Evolutionary conservation across 2,329 filamentous ascomycete species (phyloP).

Genomic region (Zasmidium cellare): DNA sequence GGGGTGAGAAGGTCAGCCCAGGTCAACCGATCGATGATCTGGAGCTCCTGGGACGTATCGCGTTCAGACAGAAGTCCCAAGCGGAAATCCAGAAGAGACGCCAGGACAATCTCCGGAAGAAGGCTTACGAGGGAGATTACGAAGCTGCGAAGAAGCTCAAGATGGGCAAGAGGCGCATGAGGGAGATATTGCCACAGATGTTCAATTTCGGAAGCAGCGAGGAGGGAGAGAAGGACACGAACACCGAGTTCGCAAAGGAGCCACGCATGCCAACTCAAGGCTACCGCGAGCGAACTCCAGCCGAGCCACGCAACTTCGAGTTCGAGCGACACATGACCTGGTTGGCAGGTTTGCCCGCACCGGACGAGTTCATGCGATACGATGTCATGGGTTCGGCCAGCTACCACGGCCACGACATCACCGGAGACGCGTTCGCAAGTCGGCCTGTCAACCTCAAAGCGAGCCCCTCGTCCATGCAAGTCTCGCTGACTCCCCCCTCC

Average conservation of each 20-base stretch:
- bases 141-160: conserved; percentile 20
- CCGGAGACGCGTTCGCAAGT: too few species aligned
- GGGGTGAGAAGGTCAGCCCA: neutral
- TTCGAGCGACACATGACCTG: neutral
- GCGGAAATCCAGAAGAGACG: conserved; percentile 12
- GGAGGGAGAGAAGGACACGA: too few species aligned
- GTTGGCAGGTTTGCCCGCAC: too few species aligned
- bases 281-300: neutral
- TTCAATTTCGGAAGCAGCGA: neutral
- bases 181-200: conserved; percentile 6
- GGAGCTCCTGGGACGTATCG: conserved; percentile 12
- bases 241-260: too few species aligned
- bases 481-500: too few species aligned
- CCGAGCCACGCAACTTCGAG: neutral
- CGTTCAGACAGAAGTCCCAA: conserved; percentile 10
- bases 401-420: too few species aligned
- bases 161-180: conserved; percentile 14
- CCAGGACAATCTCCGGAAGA: conserved; percentile 11
- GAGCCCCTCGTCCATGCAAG: too few species aligned
- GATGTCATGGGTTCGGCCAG: too few species aligned
- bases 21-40: conserved; percentile 15
- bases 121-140: conserved; percentile 9
- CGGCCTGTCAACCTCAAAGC: too few species aligned
- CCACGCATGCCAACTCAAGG: too few species aligned
- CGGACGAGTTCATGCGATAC: too few species aligned